Evolutionary conservation across 192 early-diverging fungal genomes (phyloP).

Genomic region (Lunasporangiospora selenospora): DNA sequence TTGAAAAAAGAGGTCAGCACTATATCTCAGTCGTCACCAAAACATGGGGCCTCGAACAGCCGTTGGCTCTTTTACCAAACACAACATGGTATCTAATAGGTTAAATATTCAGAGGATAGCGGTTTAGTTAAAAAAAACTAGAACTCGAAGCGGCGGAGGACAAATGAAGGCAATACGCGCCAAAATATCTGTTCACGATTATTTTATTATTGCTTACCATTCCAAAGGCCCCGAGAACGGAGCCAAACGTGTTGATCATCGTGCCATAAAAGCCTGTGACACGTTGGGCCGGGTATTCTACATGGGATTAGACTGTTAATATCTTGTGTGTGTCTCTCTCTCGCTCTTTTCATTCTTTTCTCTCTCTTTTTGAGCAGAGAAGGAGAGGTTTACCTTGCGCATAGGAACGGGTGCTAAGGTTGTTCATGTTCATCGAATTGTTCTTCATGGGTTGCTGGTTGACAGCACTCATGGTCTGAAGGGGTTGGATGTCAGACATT

Average conservation of each 20-base stretch:
- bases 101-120: neutral
- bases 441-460: conserved; percentile 31
- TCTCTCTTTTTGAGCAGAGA: neutral
- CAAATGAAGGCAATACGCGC: neutral
- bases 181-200: no score
- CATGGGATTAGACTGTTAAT: neutral
- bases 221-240: conserved; percentile 16
- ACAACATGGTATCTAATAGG: conserved; percentile 34
- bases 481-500: conserved; percentile 7
- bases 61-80: conserved; percentile 24
- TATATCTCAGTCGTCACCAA: no score
- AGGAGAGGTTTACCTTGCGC: conserved; percentile 13
- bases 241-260: conserved; percentile 38
- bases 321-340: neutral
- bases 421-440: conserved; percentile 7
- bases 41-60: no score
- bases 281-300: conserved; percentile 33
- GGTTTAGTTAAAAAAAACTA: neutral
- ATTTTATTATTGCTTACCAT: no score
- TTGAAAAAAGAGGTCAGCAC: no score
- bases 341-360: neutral
- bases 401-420: conserved; percentile 17
- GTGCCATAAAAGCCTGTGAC: conserved; percentile 35
- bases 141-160: neutral
- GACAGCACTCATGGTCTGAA: neutral